phyloP scores from a whole-genome alignment of 2,329 filamentous ascomycete genomes.

The Colletotrichum liriopes region DNA sequence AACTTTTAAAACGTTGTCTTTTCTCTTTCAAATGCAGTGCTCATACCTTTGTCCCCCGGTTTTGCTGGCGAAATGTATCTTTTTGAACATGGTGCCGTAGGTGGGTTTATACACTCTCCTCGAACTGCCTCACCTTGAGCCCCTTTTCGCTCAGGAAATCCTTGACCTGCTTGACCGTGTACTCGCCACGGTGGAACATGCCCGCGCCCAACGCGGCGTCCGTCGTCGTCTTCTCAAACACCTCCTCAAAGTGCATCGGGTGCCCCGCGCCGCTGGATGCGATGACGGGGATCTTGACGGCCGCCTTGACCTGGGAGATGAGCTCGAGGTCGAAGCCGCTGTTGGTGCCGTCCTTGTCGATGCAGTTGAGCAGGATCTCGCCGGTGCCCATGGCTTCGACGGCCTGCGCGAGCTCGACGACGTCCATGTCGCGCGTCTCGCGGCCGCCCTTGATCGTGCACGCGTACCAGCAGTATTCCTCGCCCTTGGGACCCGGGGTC shows the following conservation, averaged over 20 bases:
- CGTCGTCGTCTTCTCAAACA: slow-evolving; percentile 87
- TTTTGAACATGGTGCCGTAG: neutral
- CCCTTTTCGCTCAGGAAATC: slow-evolving; percentile 81
- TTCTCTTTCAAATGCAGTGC: neutral
- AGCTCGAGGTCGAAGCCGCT: slow-evolving; percentile 95
- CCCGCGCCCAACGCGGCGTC: slow-evolving; percentile 96
- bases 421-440: slow-evolving; percentile 94
- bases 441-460: slow-evolving; percentile 97
- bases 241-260: slow-evolving; percentile 90
- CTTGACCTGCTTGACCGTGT: slow-evolving; percentile 95
- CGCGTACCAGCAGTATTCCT: slow-evolving; percentile 94
- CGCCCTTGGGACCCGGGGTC: slow-evolving; percentile 80
- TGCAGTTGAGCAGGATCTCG: slow-evolving; percentile 96
- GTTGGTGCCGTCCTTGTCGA: slow-evolving; percentile 96
- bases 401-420: slow-evolving; percentile 87
- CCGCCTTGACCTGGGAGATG: slow-evolving; percentile 88
- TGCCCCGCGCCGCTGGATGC: slow-evolving; percentile 93
- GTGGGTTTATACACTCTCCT: slow-evolving; percentile 64
- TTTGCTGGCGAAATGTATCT: slow-evolving; percentile 19
- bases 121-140: slow-evolving; percentile 84
- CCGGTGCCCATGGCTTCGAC: slow-evolving; percentile 97
- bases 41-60: slow-evolving; percentile 1
- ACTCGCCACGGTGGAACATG: slow-evolving; percentile 98
- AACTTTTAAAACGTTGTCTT: neutral
- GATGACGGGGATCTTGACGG: slow-evolving; percentile 93